These are phyloP conservation scores for Aspergillus kassunensis DNA, from an alignment of 495 filamentous ascomycete genomes.

Conservation along the genomic window DNA sequence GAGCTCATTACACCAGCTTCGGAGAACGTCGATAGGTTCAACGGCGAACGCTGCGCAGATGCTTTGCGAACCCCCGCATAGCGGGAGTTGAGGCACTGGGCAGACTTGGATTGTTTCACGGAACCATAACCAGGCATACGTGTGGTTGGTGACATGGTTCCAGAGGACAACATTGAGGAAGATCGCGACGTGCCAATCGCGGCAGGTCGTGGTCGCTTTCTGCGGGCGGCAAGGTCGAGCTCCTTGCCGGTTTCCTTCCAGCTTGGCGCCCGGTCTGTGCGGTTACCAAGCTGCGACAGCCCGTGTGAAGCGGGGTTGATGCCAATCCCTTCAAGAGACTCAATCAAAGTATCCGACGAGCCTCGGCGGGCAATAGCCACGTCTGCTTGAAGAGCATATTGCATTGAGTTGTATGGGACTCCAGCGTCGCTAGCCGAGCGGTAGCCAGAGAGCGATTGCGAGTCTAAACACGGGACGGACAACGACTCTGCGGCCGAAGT, in stretches of 20 bases:
- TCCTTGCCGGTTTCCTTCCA: constrained; percentile 44
- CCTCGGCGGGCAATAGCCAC: constrained; percentile 32
- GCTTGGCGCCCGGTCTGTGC: constrained; percentile 20
- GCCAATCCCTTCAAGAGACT: constrained; percentile 39
- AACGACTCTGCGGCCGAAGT: constrained; percentile 22
- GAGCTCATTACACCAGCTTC: constrained; percentile 40
- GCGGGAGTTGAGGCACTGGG: constrained; percentile 44
- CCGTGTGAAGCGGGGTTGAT: constrained; percentile 28
- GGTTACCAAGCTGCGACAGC: constrained; percentile 25
- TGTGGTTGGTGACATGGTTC: constrained; percentile 41
- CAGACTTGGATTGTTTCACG: constrained; percentile 53
- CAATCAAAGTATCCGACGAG: constrained; percentile 40
- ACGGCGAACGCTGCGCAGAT: constrained; percentile 49
- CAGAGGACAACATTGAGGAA: constrained; percentile 32
- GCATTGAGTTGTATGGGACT: constrained; percentile 30
- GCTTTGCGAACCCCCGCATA: constrained; percentile 52
- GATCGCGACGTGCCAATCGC: constrained; percentile 46
- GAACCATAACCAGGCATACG: constrained; percentile 35
- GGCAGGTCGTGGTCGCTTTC: constrained; percentile 52
- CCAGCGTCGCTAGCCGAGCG: constrained; percentile 24
- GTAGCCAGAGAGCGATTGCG: constrained; percentile 22
- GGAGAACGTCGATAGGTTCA: constrained; percentile 48
- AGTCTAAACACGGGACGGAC: constrained; percentile 18
- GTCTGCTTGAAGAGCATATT: constrained; percentile 36
- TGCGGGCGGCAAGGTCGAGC: constrained; percentile 50